Percentiles rank a stretch among this genome's conserved stretches.
Conservation (phyloP, 2,329 filamentous ascomycete genomes). For the Nigrospora osmanthi region DNA sequence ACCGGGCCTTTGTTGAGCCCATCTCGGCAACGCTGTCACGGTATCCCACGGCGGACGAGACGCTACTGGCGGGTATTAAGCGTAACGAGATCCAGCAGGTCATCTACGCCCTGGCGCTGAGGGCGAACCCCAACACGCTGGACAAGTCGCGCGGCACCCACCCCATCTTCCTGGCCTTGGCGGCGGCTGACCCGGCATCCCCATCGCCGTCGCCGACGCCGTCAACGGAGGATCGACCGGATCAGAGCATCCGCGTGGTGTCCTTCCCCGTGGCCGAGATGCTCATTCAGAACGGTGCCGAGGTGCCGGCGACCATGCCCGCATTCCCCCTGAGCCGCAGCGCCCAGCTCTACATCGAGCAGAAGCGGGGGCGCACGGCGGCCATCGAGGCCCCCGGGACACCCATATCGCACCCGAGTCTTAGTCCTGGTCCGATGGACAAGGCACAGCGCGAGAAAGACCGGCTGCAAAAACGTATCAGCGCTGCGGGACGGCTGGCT, state of each 20-base stretch:
- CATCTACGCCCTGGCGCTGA: constrained; percentile 79
- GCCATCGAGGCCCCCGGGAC: constrained; percentile 27
- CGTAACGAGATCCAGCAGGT: constrained; percentile 93
- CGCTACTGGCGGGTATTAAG: constrained; percentile 85
- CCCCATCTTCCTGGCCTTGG: constrained; percentile 82
- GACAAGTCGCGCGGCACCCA: constrained; percentile 87
- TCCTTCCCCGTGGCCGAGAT: constrained; percentile 88
- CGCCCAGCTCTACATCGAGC: constrained; percentile 78
- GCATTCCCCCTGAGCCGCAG: constrained; percentile 77
- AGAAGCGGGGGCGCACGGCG: constrained; percentile 52
- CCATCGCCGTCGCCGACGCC: constrained; percentile 44
- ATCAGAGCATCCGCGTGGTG: constrained; percentile 42
- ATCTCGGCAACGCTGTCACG: constrained; percentile 68
- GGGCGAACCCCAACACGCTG: constrained; percentile 76
- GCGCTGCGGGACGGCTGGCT: constrained; percentile 66
- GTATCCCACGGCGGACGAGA: constrained; percentile 76
- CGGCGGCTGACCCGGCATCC: constrained; percentile 82
- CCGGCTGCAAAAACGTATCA: constrained; percentile 70
- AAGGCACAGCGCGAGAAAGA: constrained; percentile 56
- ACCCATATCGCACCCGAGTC: constrained; percentile 42
- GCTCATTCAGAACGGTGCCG: constrained; percentile 86
- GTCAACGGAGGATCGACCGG: constrained; percentile 28
- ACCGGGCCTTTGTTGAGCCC: constrained; percentile 72
- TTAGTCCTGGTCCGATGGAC: constrained; percentile 32
- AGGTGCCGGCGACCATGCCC: constrained; percentile 68